These are phyloP conservation scores for Phytophthora tentaculata DNA, from an alignment of 352 stramenopile species.

Conservation along the genomic window DNA sequence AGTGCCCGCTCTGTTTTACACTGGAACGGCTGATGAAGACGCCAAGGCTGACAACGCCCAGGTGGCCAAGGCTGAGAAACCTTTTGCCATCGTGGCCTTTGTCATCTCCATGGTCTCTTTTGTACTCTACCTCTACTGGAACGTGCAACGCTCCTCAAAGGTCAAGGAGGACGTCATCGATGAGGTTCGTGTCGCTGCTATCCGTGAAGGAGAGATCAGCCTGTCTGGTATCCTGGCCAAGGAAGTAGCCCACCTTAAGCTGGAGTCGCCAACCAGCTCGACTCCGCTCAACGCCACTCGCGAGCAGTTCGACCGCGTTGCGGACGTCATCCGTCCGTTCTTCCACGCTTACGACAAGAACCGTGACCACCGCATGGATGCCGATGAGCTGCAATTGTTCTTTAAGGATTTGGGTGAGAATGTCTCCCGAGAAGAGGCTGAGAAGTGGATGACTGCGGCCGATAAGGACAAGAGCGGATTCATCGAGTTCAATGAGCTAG, in stretches of 20 bases:
- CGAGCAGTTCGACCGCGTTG: slow-evolving; percentile 78
- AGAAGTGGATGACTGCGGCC: slow-evolving; percentile 87
- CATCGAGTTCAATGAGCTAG: slow-evolving; percentile 96
- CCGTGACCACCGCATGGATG: slow-evolving; percentile 88
- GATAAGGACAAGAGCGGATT: slow-evolving; percentile 92
- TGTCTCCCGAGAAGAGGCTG: slow-evolving; percentile 78
- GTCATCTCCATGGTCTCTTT: slow-evolving; percentile 92
- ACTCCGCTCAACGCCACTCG: slow-evolving; percentile 62
- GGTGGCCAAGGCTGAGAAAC: slow-evolving; percentile 87
- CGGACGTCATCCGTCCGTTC: slow-evolving; percentile 92
- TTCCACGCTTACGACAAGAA: slow-evolving; percentile 95
- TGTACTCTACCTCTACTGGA: slow-evolving; percentile 92
- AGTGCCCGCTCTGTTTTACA: slow-evolving; percentile 91
- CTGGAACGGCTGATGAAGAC: slow-evolving; percentile 68
- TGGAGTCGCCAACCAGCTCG: slow-evolving; percentile 36
- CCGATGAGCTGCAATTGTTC: slow-evolving; percentile 92
- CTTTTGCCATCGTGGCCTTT: slow-evolving; percentile 91
- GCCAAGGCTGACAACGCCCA: slow-evolving; percentile 65
- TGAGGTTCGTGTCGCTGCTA: slow-evolving; percentile 74
- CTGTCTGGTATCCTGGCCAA: slow-evolving; percentile 79
- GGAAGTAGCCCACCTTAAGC: slow-evolving; percentile 80
- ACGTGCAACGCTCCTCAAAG: slow-evolving; percentile 83
- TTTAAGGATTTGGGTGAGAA: slow-evolving; percentile 95
- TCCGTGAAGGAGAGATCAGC: slow-evolving; percentile 76
- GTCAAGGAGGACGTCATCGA: slow-evolving; percentile 73